phyloP scores from a whole-genome alignment of 2,329 filamentous ascomycete genomes.

The Byssothecium circinans region DNA sequence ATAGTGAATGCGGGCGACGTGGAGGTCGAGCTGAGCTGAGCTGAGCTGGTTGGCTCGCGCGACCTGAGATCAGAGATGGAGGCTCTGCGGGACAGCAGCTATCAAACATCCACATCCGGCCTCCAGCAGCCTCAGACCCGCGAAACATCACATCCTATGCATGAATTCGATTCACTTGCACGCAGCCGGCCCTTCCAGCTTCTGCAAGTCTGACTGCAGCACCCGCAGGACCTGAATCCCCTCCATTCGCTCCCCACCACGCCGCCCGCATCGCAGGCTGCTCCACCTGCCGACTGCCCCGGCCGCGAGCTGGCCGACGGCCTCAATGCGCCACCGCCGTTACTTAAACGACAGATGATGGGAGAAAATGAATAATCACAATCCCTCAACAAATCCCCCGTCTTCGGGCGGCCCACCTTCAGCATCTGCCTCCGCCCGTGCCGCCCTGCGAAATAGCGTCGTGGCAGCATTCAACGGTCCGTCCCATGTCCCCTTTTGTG shows the following conservation, averaged over 20 bases:
- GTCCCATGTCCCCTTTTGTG: conserved; percentile 8
- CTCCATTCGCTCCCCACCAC: neutral
- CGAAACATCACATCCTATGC: neutral
- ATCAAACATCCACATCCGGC: neutral
- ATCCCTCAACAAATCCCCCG: conserved; percentile 37
- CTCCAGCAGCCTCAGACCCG: neutral
- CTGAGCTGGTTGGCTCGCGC: conserved; percentile 10
- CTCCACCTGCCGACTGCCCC: neutral
- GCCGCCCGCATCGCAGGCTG: neutral
- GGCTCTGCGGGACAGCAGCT: conserved; percentile 26
- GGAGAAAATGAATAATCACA: conserved; percentile 23
- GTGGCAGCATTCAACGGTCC: conserved; percentile 46
- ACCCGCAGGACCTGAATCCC: neutral
- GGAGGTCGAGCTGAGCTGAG: too few species aligned
- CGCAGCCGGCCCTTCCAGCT: neutral
- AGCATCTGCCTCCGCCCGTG: conserved; percentile 31
- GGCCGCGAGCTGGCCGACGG: conserved; percentile 4
- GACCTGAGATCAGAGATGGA: conserved; percentile 15
- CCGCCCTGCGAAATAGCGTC: conserved; percentile 40
- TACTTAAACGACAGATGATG: conserved; percentile 7
- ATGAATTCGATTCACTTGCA: neutral
- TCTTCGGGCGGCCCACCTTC: conserved; percentile 34
- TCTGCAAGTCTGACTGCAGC: neutral
- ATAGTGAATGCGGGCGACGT: too few species aligned
- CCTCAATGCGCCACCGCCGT: conserved; percentile 15